These are phyloP conservation scores for Cicer cuneatum DNA, from an alignment of 306 rosid genomes.

Conservation along the genomic window DNA sequence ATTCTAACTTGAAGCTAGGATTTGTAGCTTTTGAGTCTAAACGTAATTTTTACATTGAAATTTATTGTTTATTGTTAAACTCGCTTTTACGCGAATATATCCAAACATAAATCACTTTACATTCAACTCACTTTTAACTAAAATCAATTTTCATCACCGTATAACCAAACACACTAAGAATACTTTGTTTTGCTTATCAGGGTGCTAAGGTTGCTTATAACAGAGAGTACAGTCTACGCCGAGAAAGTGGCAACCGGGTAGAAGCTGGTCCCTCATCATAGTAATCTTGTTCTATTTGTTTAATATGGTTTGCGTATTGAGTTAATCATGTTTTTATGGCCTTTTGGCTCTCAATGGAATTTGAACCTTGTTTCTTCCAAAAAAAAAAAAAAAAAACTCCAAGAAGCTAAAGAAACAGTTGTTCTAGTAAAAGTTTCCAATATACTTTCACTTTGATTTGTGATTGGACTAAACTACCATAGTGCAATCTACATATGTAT, in stretches of 20 bases:
- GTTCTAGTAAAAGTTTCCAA: too few relatives aligned
- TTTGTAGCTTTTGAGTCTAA: too few relatives aligned
- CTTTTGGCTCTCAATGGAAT: slow-evolving; percentile 14
- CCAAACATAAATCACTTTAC: too few relatives aligned
- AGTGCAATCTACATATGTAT: neutral
- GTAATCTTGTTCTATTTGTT: slow-evolving; percentile 38
- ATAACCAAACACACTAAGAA: neutral
- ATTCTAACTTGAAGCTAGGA: too few relatives aligned
- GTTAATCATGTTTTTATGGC: slow-evolving; percentile 3
- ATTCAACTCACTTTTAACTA: too few relatives aligned
- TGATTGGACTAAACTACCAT: slow-evolving; percentile 18
- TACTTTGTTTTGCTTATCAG: slow-evolving; percentile 52
- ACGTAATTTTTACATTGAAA: too few relatives aligned
- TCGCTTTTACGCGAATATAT: too few relatives aligned
- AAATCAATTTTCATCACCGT: too few relatives aligned
- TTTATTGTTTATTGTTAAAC: too few relatives aligned
- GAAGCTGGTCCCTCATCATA: slow-evolving; percentile 60
- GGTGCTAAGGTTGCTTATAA: slow-evolving; percentile 75
- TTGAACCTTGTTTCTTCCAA: slow-evolving; percentile 37
- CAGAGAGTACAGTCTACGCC: slow-evolving; percentile 89
- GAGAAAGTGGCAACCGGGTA: slow-evolving; percentile 46
- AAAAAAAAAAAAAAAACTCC: neutral
- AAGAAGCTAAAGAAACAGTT: too few relatives aligned
- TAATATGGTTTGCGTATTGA: slow-evolving; percentile 32
- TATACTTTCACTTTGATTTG: slow-evolving; percentile 32